Percentiles rank a stretch among this genome's conserved stretches.
phyloP scores from a whole-genome alignment of 192 early-diverging fungal species.

The Thamnidium elegans region DNA sequence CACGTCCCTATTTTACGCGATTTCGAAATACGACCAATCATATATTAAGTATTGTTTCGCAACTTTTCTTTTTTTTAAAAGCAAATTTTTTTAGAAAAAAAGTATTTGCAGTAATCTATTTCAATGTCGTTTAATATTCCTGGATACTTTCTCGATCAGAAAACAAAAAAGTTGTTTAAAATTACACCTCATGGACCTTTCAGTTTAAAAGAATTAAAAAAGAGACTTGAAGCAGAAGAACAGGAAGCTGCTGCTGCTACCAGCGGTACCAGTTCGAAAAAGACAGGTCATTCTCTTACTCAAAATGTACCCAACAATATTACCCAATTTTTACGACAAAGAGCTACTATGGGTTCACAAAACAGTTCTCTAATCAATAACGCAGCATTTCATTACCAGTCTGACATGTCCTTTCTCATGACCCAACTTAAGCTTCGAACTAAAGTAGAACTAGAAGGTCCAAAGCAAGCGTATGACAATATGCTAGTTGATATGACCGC shows the following conservation, averaged over 20 bases:
- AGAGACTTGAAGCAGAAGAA: conserved; percentile 1
- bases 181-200: background rate
- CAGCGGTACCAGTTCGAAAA: background rate
- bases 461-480: background rate
- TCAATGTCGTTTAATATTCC: conserved; percentile 16
- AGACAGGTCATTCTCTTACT: background rate
- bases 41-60: no score
- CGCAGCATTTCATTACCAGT: background rate
- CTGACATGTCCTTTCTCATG: background rate
- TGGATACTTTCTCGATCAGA: conserved; percentile 10
- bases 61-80: background rate
- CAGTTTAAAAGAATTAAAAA: conserved; percentile 4
- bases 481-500: background rate
- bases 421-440: background rate
- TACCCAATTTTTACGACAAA: background rate
- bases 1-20: no score
- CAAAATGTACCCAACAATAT: background rate
- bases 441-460: background rate
- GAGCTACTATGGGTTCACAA: background rate
- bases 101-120: background rate
- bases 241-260: conserved; percentile 1
- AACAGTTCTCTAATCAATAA: background rate
- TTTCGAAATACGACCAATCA: no score
- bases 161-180: conserved; percentile 3
- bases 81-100: background rate